Conservation (phyloP, 768 basidiomycete species). For the Cyathus striatus region DNA sequence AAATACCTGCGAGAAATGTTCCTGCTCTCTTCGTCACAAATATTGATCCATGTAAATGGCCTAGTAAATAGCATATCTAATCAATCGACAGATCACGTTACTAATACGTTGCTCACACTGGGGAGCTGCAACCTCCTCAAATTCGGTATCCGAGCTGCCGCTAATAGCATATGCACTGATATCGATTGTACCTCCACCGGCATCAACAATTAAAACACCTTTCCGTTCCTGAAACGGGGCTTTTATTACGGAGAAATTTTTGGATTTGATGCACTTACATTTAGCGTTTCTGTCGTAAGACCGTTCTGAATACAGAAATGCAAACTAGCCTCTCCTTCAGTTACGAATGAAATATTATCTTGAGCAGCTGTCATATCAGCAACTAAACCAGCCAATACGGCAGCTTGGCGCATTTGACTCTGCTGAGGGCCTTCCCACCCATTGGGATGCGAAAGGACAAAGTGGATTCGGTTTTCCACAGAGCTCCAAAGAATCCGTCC, state of each 20-base stretch:
- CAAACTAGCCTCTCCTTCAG: slow-evolving; percentile 59
- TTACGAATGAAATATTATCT: slow-evolving; percentile 47
- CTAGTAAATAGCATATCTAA: slow-evolving; percentile 17
- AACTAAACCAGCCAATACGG: slow-evolving; percentile 45
- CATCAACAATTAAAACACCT: slow-evolving; percentile 52
- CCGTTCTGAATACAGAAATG: slow-evolving; percentile 51
- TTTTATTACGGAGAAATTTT: not conserved
- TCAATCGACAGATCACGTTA: not conserved
- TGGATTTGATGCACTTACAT: slow-evolving; percentile 12
- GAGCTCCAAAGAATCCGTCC: slow-evolving; percentile 41
- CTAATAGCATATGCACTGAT: slow-evolving; percentile 45
- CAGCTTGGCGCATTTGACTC: slow-evolving; percentile 48
- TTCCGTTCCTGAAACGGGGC: slow-evolving; percentile 29
- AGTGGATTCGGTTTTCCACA: slow-evolving; percentile 37
- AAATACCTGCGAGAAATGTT: slow-evolving; percentile 31
- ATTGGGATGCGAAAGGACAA: slow-evolving; percentile 58
- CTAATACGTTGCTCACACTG: slow-evolving; percentile 30
- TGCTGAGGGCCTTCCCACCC: slow-evolving; percentile 64
- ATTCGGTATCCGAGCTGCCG: slow-evolving; percentile 15
- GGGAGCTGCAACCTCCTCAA: slow-evolving; percentile 45
- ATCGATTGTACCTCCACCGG: slow-evolving; percentile 60
- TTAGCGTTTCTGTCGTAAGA: slow-evolving; percentile 29
- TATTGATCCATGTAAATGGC: slow-evolving; percentile 44
- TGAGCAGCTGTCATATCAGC: slow-evolving; percentile 30
- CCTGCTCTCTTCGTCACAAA: slow-evolving; percentile 43